Evolutionary conservation across 805 yeast species (phyloP).

Genomic region (Candida ficus): DNA sequence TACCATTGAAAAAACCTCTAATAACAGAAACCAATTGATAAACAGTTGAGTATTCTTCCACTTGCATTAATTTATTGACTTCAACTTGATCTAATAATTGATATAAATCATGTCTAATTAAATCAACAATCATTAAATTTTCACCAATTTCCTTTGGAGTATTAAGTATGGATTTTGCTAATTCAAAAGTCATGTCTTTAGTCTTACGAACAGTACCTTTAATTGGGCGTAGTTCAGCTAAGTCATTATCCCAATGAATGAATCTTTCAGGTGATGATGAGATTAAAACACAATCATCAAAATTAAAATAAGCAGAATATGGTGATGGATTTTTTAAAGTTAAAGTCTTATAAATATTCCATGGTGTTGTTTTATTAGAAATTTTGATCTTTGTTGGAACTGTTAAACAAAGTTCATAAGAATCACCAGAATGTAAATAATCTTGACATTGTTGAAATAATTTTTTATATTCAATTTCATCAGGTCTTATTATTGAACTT

Average conservation of each 20-base stretch:
- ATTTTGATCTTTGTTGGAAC: slow-evolving; percentile 60
- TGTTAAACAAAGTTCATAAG: slow-evolving; percentile 90
- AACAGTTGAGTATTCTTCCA: slow-evolving; percentile 89
- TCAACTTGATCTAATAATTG: slow-evolving; percentile 58
- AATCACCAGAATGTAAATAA: slow-evolving; percentile 71
- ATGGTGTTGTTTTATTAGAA: slow-evolving; percentile 47
- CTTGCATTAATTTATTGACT: slow-evolving; percentile 78
- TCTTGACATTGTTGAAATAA: slow-evolving; percentile 63
- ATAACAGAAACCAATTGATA: slow-evolving; percentile 90
- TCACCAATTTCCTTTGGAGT: slow-evolving; percentile 95
- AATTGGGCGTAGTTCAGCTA: slow-evolving; percentile 85
- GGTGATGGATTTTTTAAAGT: slow-evolving; percentile 85
- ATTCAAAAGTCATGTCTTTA: slow-evolving; percentile 43
- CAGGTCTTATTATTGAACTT: slow-evolving; percentile 43
- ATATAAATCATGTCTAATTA: slow-evolving; percentile 87
- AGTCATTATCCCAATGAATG: slow-evolving; percentile 57
- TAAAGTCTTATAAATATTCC: slow-evolving; percentile 77
- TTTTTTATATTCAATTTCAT: slow-evolving; percentile 43
- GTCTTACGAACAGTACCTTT: slow-evolving; percentile 88
- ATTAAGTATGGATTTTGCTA: slow-evolving; percentile 60
- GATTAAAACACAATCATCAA: slow-evolving; percentile 53
- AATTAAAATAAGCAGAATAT: slow-evolving; percentile 73
- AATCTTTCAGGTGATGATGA: slow-evolving; percentile 96
- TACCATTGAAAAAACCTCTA: slow-evolving; percentile 40
- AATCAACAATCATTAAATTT: slow-evolving; percentile 93